phyloP scores from a whole-genome alignment of 2,329 filamentous ascomycete genomes.

The Colletotrichum melonis region DNA sequence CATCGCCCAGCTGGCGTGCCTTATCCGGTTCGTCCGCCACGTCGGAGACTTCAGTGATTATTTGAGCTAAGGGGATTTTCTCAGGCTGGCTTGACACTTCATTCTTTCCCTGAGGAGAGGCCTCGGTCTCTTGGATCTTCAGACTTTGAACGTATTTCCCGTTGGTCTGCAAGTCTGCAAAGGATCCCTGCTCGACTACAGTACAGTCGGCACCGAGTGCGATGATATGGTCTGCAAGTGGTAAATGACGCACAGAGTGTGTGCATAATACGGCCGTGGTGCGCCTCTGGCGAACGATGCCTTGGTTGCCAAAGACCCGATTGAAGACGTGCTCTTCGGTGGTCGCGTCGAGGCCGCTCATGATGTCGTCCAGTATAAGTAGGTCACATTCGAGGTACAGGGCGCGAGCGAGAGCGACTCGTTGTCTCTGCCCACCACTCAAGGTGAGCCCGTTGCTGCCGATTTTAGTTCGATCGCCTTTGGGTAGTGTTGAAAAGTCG shows the following conservation, averaged over 20 bases:
- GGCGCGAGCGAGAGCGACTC: conserved; percentile 44
- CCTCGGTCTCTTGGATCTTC: conserved; percentile 43
- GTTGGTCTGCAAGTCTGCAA: conserved; percentile 48
- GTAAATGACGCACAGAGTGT: conserved; percentile 51
- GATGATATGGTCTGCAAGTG: conserved; percentile 56
- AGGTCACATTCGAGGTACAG: conserved; percentile 45
- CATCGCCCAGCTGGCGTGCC: conserved; percentile 45
- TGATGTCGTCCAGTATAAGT: conserved; percentile 49
- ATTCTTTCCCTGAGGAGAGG: not conserved
- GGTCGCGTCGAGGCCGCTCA: conserved; percentile 48
- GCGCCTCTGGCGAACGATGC: conserved; percentile 39
- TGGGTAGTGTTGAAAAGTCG: conserved; percentile 46
- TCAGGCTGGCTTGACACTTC: conserved; percentile 9
- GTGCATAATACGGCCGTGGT: conserved; percentile 50
- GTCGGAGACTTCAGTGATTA: not conserved
- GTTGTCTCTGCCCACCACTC: conserved; percentile 52
- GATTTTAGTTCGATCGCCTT: conserved; percentile 51
- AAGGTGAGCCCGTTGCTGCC: conserved; percentile 55
- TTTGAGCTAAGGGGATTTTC: not conserved
- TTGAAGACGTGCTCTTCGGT: conserved; percentile 47
- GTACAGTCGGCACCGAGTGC: conserved; percentile 52
- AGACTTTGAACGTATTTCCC: conserved; percentile 53
- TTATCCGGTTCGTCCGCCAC: not conserved
- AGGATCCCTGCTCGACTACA: conserved; percentile 55
- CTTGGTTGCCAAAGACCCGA: conserved; percentile 43